Conservation (phyloP, 176 grass and related monocot genomes). For the Carex pumila region DNA sequence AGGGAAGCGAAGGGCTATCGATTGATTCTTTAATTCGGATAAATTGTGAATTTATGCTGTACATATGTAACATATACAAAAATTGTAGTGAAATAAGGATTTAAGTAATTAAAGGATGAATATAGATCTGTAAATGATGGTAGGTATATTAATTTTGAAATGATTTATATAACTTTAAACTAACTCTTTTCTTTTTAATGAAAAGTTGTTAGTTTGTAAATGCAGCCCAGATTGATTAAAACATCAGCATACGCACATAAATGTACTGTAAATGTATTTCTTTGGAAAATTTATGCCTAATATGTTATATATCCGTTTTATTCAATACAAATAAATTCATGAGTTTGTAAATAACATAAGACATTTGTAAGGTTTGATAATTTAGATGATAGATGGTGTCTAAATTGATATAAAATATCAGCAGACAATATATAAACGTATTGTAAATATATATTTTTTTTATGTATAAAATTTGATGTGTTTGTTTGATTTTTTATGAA, state of each 20-base stretch:
- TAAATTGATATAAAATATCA: background rate
- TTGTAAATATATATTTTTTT: background rate
- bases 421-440: background rate
- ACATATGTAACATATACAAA: constrained; percentile 15
- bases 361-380: too few relatives aligned
- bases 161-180: background rate
- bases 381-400: background rate
- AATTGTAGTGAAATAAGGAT: background rate
- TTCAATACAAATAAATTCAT: background rate
- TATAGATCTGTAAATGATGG: background rate
- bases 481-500: background rate
- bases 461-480: background rate
- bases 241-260: background rate
- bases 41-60: constrained; percentile 18
- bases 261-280: too few relatives aligned
- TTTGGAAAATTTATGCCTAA: too few relatives aligned
- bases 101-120: background rate
- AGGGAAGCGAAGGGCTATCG: background rate
- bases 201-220: background rate
- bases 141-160: background rate
- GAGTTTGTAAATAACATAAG: background rate
- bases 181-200: background rate
- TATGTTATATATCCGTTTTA: background rate
- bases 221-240: background rate
- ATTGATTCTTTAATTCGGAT: constrained; percentile 30